These are phyloP conservation scores for Podospora anserina DNA, from an alignment of 495 filamentous ascomycete genomes.

Conservation along the genomic window DNA sequence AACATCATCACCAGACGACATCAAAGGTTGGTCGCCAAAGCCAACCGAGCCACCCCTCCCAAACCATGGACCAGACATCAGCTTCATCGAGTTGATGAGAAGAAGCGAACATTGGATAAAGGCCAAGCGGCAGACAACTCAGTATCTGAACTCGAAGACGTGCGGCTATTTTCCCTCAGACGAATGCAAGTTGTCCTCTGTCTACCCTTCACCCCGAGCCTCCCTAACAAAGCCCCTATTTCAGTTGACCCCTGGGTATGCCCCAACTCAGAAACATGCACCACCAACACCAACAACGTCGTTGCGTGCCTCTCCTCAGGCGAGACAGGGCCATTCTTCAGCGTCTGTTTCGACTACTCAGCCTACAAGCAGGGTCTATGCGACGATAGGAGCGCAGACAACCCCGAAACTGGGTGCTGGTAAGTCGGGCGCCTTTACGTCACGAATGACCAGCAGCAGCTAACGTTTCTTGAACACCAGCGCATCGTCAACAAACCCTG, in stretches of 20 bases:
- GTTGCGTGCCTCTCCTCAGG: constrained; percentile 33
- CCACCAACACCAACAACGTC: constrained; percentile 32
- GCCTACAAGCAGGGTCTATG: constrained; percentile 29
- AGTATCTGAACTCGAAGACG: constrained; percentile 34
- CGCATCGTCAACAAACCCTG: constrained; percentile 11
- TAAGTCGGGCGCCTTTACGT: constrained; percentile 20
- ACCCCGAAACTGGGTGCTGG: constrained; percentile 39
- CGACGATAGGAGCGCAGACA: constrained; percentile 4
- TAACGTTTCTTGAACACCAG: constrained; percentile 1
- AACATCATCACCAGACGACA: constrained; percentile 12
- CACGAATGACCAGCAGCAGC: not conserved
- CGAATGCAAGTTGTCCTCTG: constrained; percentile 30
- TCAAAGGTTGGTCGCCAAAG: constrained; percentile 17
- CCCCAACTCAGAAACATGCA: constrained; percentile 17
- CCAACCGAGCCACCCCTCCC: constrained; percentile 13
- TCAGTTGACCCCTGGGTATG: constrained; percentile 30
- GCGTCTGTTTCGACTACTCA: constrained; percentile 35
- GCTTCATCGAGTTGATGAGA: constrained; percentile 10
- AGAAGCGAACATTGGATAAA: constrained; percentile 14
- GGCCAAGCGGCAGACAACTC: constrained; percentile 13
- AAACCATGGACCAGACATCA: constrained; percentile 2
- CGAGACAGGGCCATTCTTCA: constrained; percentile 28
- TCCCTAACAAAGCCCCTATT: constrained; percentile 11
- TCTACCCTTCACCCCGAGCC: not conserved
- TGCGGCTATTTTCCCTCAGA: constrained; percentile 36